Conservation (phyloP, 768 basidiomycete species). For the Amanita phalloides region DNA sequence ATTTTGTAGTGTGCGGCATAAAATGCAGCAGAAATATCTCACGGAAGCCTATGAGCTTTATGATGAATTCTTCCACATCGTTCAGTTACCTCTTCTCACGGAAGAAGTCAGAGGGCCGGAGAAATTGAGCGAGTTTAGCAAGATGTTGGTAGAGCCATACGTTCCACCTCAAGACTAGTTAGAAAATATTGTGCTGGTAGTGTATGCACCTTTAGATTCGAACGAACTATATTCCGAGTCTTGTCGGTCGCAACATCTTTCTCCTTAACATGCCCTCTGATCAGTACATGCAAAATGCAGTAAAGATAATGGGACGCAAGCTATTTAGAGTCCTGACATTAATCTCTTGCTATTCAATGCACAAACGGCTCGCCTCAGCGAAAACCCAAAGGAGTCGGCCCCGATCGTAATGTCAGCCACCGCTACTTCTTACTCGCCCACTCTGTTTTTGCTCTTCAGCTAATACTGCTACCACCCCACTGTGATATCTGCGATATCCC, state of each 20-base stretch:
- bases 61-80: constrained; percentile 96
- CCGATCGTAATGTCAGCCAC: neutral
- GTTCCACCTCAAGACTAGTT: constrained; percentile 28
- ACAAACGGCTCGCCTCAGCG: too few relatives aligned
- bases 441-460: too few relatives aligned
- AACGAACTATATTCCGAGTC: too few relatives aligned
- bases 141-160: constrained; percentile 83
- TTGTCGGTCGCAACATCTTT: too few relatives aligned
- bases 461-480: too few relatives aligned
- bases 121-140: constrained; percentile 86
- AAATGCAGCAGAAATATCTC: constrained; percentile 99
- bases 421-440: neutral
- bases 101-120: constrained; percentile 96
- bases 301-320: too few relatives aligned
- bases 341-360: too few relatives aligned
- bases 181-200: neutral
- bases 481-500: too few relatives aligned
- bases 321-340: too few relatives aligned
- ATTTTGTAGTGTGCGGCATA: constrained; percentile 87
- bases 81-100: constrained; percentile 86
- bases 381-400: neutral
- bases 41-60: constrained; percentile 94
- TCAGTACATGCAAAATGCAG: too few relatives aligned
- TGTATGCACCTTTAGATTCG: too few relatives aligned
- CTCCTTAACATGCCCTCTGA: too few relatives aligned